Base-by-base conservation (phyloP, 768 basidiomycete species). In the Leucocoprinus sp. region DNA sequence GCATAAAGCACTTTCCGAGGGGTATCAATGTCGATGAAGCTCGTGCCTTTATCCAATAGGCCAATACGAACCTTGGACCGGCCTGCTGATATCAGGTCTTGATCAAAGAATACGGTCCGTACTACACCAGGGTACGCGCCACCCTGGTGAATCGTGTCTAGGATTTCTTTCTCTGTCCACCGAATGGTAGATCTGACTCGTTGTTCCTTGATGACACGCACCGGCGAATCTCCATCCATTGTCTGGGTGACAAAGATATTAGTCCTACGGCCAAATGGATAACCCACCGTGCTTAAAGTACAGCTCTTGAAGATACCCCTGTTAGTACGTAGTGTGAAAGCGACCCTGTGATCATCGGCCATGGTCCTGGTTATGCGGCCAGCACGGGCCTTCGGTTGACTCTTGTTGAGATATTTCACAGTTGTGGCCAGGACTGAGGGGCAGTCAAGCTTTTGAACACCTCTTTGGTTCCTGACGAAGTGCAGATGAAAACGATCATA, bases 1-100 rank as follows among this genome's bases (percentile, higher is more conserved):
- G 41, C 28, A n/a, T 37, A 37, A 21, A 43, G 19, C n/a, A 34
- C 42, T n/a, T 43, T 14, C 8, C 42, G 19, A 5, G 42, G 42
- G 7, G 42, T 35, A 9, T 33, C 22, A 2, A 43, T 15, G 14
- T 33, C 29, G 18, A 43, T 33, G 19, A 43, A 43, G 15, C 14
- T 34, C 2, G 14, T 21, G n/a, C 42, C 42, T 8, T 24, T 23
- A 29, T 43, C 42, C 11, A 15, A 5, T 17, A 23, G 17, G 9
- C 33, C 28, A 4, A 43, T 33, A n/a, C 42, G 42, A 6, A 22
- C 12, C n/a, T 23, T 43, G 31, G n/a, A n/a, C n/a, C n/a, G n/a
- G n/a, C n/a, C n/a, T n/a, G n/a, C n/a, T n/a, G n/a, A n/a, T n/a
- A n/a, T n/a, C n/a, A n/a, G n/a, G n/a, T n/a, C n/a, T 5, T 15